Evolutionary conservation across 441 rosid species (phyloP).

Genomic region (Populus tomentosa): DNA sequence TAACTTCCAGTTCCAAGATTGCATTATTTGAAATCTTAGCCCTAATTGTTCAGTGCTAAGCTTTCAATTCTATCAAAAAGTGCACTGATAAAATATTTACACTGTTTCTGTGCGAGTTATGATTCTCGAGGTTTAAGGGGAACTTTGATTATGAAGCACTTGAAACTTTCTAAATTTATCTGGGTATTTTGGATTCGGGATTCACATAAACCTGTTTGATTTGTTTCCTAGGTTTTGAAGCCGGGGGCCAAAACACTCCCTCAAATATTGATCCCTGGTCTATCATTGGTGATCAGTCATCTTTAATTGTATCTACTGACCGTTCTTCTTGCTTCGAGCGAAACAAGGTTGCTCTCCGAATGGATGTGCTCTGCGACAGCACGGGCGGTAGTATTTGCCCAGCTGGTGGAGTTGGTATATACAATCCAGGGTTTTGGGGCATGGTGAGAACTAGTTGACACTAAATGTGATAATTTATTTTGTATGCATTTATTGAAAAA

Average conservation of each 20-base stretch:
- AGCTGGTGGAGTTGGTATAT: too few relatives aligned
- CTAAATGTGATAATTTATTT: too few relatives aligned
- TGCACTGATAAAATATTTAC: not conserved
- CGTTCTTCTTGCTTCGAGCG: constrained; percentile 79
- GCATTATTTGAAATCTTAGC: not conserved
- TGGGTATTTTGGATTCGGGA: not conserved
- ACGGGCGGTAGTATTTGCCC: too few relatives aligned
- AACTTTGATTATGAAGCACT: not conserved
- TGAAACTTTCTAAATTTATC: not conserved
- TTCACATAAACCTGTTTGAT: not conserved
- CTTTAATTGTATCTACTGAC: constrained; percentile 59
- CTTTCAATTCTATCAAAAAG: not conserved
- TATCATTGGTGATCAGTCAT: constrained; percentile 56
- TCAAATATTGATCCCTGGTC: constrained; percentile 13
- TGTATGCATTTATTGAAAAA: too few relatives aligned
- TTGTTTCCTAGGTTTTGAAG: not conserved
- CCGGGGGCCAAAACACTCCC: constrained; percentile 60
- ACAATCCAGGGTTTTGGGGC: too few relatives aligned
- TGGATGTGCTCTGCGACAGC: too few relatives aligned
- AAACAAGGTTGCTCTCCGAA: constrained; percentile 30
- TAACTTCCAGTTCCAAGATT: not conserved
- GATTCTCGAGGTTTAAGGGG: not conserved
- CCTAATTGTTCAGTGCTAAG: not conserved
- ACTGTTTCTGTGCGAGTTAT: not conserved
- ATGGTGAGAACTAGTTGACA: too few relatives aligned